A percentile compares a stretch with the other conserved stretches of the same genome.
phyloP scores from a whole-genome alignment of 768 basidiomycete species.

The Pleurotus salmoneostramineus region DNA sequence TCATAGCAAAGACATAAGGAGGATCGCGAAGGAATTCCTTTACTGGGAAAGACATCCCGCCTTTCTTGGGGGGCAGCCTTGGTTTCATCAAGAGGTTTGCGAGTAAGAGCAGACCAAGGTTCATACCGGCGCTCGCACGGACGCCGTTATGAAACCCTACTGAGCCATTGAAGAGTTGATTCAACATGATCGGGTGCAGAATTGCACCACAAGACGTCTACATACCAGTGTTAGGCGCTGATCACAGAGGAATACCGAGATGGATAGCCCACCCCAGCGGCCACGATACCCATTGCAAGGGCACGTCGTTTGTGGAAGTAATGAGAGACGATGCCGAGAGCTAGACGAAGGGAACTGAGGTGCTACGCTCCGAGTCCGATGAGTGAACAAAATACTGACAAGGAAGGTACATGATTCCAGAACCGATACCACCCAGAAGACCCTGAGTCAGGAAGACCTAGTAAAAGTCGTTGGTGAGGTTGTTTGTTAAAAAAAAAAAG shows the following conservation, averaged over 20 bases:
- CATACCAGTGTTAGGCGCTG: slow-evolving; percentile 20
- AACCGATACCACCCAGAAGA: slow-evolving; percentile 41
- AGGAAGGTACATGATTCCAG: slow-evolving; percentile 44
- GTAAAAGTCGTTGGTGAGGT: neutral
- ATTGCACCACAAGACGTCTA: slow-evolving; percentile 57
- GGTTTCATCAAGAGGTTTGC: slow-evolving; percentile 33
- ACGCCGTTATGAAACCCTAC: slow-evolving; percentile 53
- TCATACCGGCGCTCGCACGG: slow-evolving; percentile 42
- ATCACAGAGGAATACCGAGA: no score
- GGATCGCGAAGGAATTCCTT: slow-evolving; percentile 36
- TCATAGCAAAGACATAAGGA: slow-evolving; percentile 38
- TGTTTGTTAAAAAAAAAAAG: neutral
- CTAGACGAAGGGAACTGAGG: neutral
- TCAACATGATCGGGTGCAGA: slow-evolving; percentile 62
- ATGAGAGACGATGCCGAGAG: slow-evolving; percentile 42
- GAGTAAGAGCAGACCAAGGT: slow-evolving; percentile 31
- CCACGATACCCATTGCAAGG: slow-evolving; percentile 46
- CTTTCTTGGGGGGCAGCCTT: slow-evolving; percentile 32
- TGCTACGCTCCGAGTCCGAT: neutral
- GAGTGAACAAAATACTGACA: slow-evolving; percentile 11
- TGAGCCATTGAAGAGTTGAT: slow-evolving; percentile 41
- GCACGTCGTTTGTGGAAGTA: slow-evolving; percentile 43
- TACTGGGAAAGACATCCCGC: slow-evolving; percentile 23
- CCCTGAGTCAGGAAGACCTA: slow-evolving; percentile 47
- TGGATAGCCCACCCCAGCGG: slow-evolving; percentile 31